Conservation (phyloP, 2,329 filamentous ascomycete genomes). For the Colletotrichum sidae region DNA sequence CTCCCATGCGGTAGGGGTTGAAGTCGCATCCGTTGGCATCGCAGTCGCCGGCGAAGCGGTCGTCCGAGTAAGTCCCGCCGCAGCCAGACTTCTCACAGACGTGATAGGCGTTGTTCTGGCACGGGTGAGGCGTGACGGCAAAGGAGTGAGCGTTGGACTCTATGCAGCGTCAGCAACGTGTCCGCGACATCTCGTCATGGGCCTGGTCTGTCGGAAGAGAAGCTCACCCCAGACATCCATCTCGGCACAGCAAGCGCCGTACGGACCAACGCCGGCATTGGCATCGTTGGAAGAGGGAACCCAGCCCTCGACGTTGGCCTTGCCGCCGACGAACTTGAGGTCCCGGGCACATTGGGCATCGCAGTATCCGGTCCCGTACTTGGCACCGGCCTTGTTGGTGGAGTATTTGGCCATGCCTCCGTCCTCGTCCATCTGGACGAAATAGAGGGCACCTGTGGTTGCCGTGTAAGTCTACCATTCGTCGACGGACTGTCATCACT, state of each 20-base stretch:
- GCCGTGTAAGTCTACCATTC: constrained; percentile 5
- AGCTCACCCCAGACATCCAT: constrained; percentile 69
- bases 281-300: constrained; percentile 60
- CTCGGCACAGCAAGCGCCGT: constrained; percentile 67
- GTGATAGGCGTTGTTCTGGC: constrained; percentile 55
- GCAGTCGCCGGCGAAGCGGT: constrained; percentile 68
- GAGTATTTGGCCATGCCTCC: constrained; percentile 59
- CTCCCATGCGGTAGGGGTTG: constrained; percentile 72
- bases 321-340: constrained; percentile 62
- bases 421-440: constrained; percentile 65
- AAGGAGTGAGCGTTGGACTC: constrained; percentile 67
- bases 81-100: constrained; percentile 51
- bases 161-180: not conserved
- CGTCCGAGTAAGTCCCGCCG: constrained; percentile 59
- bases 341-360: constrained; percentile 59
- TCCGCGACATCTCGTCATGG: too few species aligned
- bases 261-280: constrained; percentile 60
- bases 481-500: not conserved
- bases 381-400: constrained; percentile 58
- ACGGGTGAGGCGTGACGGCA: constrained; percentile 68
- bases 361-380: constrained; percentile 68
- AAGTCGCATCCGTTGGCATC: constrained; percentile 76
- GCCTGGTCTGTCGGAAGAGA: not conserved
- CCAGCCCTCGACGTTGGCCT: constrained; percentile 58
- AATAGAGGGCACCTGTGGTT: constrained; percentile 66